Conservation (phyloP, 345 rosid species). For the Angophora floribunda region DNA sequence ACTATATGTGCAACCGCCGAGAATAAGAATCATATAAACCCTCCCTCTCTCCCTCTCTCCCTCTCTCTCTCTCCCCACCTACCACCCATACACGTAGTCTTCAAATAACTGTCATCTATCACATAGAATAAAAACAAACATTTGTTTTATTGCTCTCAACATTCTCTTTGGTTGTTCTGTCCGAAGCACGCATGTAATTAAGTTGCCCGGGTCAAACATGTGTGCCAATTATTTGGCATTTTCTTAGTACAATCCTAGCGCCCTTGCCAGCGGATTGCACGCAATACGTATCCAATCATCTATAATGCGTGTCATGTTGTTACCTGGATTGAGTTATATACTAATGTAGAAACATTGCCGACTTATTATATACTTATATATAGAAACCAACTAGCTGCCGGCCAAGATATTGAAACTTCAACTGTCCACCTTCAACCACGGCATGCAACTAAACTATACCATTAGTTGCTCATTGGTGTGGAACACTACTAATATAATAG, state of each 20-base stretch:
- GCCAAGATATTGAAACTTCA: neutral
- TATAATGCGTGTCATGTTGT: neutral
- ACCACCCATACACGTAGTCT: constrained; percentile 8
- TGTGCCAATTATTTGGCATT: neutral
- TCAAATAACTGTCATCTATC: neutral
- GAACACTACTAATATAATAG: neutral
- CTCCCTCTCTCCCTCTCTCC: neutral
- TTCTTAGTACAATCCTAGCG: neutral
- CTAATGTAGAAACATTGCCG: neutral
- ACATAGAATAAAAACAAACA: constrained; percentile 1
- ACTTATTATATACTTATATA: neutral
- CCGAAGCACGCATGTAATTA: neutral
- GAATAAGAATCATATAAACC: neutral
- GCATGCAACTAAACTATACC: neutral
- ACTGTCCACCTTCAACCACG: neutral
- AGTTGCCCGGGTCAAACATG: neutral
- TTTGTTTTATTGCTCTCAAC: constrained; percentile 10
- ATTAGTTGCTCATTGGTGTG: neutral
- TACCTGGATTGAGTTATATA: neutral
- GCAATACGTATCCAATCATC: neutral
- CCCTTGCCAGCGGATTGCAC: neutral
- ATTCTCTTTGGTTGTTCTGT: constrained; percentile 10
- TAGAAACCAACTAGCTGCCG: neutral
- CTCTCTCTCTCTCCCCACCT: neutral
- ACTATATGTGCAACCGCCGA: neutral